Base-by-base conservation (phyloP, 2,329 filamentous ascomycete genomes). In the Aureobasidium sp. region DNA sequence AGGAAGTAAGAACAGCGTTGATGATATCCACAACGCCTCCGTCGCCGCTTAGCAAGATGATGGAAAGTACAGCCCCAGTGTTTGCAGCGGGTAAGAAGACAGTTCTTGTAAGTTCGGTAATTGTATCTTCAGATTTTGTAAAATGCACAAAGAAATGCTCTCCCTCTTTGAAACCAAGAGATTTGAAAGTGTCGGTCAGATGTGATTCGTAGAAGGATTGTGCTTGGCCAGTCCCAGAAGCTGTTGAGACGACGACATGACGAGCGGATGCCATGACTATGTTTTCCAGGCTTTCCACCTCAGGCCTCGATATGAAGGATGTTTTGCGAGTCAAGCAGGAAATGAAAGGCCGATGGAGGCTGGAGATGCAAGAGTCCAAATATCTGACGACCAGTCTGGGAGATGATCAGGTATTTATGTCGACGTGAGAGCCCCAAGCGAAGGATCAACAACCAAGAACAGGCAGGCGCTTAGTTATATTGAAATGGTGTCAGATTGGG, bases 1-100 rank as follows among this genome's bases (percentile, higher is more conserved):
- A 61, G 62, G 65, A 71, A 50, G 69, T 65, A 4, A 77, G 69
- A 0, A 88, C 78, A 3, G 82, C 83, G 70, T 97, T 95, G 63
- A 96, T 78, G 1, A 94, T 78, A 67, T 97, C 93, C 21, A 91
- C 82, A 2, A 96, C 74, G 6, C 91, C 93, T 15, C 93, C 93
- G 72, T 97, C 93, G 7, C 93, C 93, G 53, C 89, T 93, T 5
- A 97, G 79, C 13, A 97, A 81, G 34, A 97, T 75, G 30, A 97
- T 79, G 0, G 86, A 86, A 69, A 86, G 83, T 13, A 71, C 66
- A 5, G 74, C 65, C 1, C 78, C 78, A 57, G 74, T 60, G 62
- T 78, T 78, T 15, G 84, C 84, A 41, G 71, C 70, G 2, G 77
- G 75, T 13, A 83, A 73, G 64, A 86, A 75, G 27, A 73, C 68